Base-by-base conservation (phyloP, 148 eudicot species). In the Rhododendron molle region DNA sequence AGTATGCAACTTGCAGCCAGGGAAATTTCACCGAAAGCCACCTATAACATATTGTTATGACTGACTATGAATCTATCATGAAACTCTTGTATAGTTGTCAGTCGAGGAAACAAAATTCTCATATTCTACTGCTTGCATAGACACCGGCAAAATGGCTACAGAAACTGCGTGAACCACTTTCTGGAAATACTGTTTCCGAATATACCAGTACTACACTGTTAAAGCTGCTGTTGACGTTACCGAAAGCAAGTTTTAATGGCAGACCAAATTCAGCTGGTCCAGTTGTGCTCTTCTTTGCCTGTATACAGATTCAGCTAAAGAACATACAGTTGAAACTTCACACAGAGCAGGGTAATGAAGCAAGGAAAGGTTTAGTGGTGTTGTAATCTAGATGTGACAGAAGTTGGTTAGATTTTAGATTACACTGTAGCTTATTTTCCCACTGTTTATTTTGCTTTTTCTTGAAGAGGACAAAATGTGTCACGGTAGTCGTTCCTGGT, bases 1-100 rank as follows among this genome's bases (percentile, higher is more conserved):
- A 86, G 86, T 80, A 76, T 85, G 82, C 81, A 58, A 52, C 32
- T 36, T 16, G 87, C 77, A 83, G 80, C 85, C 52, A 78, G 72
- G 28, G 78, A 78, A 80, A 26, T 20, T 56, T 49, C 50, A n/a
- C 40, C 40, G 7, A 67, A 87, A 82, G 82, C 78, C 78, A 50
- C 81, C 65, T 40, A 10, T 80, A 77, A 81, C 34, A 36, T 78
- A 60, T 43, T 54, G 18, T 30, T 28, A 30, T 86, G 58, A 58
- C 40, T 82, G n/a, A 15, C 58, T 40, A 21, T 28, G 72, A 14
- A 52, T 44, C 23, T 26, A 74, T 52, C 69, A 58, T 46, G 74
- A 58, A 76, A 32, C 77, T 58, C 85, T 26, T 76, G 88, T 76
- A 58, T 34, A 86, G 46, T 62, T 58, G 50, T 50, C 54, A 11